phyloP scores from a whole-genome alignment of 2,329 filamentous ascomycete genomes.

The Sclerotiophoma versabilis region DNA sequence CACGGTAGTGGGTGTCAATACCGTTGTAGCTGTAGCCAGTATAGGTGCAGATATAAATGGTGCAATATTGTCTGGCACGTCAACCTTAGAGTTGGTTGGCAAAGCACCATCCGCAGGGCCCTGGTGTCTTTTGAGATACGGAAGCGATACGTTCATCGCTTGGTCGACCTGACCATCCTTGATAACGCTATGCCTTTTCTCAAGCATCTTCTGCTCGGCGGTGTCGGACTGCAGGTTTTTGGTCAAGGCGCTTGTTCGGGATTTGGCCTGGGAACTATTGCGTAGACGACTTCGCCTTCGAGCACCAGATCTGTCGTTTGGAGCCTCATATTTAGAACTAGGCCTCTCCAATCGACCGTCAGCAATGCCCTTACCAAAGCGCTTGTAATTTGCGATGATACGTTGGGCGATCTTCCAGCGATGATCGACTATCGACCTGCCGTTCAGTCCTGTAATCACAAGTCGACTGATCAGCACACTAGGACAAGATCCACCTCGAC shows the following conservation, averaged over 20 bases:
- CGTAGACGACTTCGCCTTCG: background rate
- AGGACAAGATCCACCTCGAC: background rate
- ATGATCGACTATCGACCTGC: constrained; percentile 28
- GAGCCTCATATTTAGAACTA: background rate
- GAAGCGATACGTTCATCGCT: background rate
- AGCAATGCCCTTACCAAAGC: no score
- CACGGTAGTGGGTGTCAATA: background rate
- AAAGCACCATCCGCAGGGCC: background rate
- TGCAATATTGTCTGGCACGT: constrained; percentile 6
- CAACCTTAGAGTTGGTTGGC: background rate
- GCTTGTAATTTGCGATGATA: background rate
- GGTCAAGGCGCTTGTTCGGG: background rate
- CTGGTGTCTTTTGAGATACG: constrained; percentile 13
- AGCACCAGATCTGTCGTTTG: no score
- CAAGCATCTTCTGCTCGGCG: background rate
- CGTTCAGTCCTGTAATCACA: constrained; percentile 25
- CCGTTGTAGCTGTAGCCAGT: background rate
- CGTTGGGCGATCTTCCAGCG: constrained; percentile 21
- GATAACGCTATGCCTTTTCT: constrained; percentile 1
- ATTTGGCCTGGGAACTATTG: background rate
- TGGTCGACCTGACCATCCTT: background rate
- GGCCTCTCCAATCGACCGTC: background rate
- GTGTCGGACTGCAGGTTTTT: background rate
- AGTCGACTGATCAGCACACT: constrained; percentile 23
- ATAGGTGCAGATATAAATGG: background rate